phyloP scores from a whole-genome alignment of 2,329 filamentous ascomycete genomes.

The Venturia asperata region DNA sequence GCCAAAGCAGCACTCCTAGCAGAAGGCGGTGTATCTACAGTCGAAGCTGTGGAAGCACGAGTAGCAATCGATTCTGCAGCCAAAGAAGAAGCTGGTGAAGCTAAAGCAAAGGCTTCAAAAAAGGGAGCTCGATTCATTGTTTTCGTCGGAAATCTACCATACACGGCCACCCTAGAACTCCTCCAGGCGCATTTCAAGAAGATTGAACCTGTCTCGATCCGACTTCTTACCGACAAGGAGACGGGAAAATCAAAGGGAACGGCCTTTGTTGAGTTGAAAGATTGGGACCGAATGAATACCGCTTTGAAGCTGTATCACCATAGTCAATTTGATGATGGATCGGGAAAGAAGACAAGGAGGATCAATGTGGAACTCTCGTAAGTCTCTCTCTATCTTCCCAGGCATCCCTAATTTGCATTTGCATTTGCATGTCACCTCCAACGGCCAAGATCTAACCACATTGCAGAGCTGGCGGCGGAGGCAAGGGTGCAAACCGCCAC shows the following conservation, averaged over 20 bases:
- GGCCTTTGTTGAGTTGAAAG: slow-evolving; percentile 83
- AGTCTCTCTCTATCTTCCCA: slow-evolving; percentile 31
- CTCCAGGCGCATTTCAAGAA: slow-evolving; percentile 71
- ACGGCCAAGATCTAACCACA: slow-evolving; percentile 22
- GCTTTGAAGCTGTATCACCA: slow-evolving; percentile 89
- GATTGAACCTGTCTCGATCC: slow-evolving; percentile 62
- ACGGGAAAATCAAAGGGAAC: slow-evolving; percentile 63
- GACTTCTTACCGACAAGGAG: slow-evolving; percentile 64
- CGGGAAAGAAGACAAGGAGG: slow-evolving; percentile 55
- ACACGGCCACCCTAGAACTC: slow-evolving; percentile 62
- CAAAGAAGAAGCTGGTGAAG: slow-evolving; percentile 6
- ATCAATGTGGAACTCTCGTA: slow-evolving; percentile 92
- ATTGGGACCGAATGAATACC: slow-evolving; percentile 84
- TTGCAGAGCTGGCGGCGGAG: slow-evolving; percentile 67
- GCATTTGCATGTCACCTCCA: slow-evolving; percentile 14
- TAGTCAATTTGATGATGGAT: slow-evolving; percentile 59
- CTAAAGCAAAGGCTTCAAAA: slow-evolving; percentile 9
- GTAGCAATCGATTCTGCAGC: background rate
- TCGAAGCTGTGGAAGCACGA: background rate
- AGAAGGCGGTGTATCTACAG: slow-evolving; percentile 4
- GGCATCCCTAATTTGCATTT: background rate
- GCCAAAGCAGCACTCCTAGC: background rate
- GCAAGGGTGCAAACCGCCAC: slow-evolving; percentile 64
- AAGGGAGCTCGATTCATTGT: slow-evolving; percentile 56
- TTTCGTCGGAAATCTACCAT: slow-evolving; percentile 85